Base-by-base conservation (phyloP, 2,329 filamentous ascomycete species). In the Boeremia lycopersici region DNA sequence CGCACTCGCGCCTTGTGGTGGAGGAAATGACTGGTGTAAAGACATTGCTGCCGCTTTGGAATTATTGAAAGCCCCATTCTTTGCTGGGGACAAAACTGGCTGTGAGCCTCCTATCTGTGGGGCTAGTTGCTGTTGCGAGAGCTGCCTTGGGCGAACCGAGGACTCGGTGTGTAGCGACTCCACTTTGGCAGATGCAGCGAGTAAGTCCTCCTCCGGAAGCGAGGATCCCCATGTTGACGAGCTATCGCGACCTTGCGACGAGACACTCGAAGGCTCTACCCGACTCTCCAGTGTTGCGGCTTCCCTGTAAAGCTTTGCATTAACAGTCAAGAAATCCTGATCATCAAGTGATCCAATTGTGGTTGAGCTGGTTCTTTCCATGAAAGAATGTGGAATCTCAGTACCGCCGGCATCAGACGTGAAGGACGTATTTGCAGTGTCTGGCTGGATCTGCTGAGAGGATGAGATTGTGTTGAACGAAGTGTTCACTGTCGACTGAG, bases 371-470 rank as follows among this genome's bases (percentile, higher is more conserved):
- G 47, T 65, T 11, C 56, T 55, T 10, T 51, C 54, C 25, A 59
- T 17, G 25, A 33, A 46, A 1, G 13, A 9, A 31, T 35, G 10
- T 4, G 40, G 23, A 12, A 25, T 33, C 28, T 47, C 48, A 12
- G 47, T 41, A 17, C 54, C 48, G 17, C 47, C 35, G 26, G 33
- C 49, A 15, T 69, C 58, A 1, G 59, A 62, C 1, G 60, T 63
- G 36, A 74, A 74, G 2, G 69, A 70, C 0, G 65, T 71, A 8
- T 63, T 65, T 1, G 55, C 58, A 1, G 62, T 64, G 23, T 53
- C 59, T 12, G 50, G 31, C 7, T 57, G 58, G 1, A 61, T 67
- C 38, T 61, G 57, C 40, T 72, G 68, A 4, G 68, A 66, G 4
- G 70, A 72, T 9, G 52, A 56, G 2, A 57, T 43, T 4, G 53